Evolutionary conservation across 768 basidiomycete species (phyloP), one percentile per base, ranked within the genome.

Genomic region (Leccinellum rugosiceps): DNA sequence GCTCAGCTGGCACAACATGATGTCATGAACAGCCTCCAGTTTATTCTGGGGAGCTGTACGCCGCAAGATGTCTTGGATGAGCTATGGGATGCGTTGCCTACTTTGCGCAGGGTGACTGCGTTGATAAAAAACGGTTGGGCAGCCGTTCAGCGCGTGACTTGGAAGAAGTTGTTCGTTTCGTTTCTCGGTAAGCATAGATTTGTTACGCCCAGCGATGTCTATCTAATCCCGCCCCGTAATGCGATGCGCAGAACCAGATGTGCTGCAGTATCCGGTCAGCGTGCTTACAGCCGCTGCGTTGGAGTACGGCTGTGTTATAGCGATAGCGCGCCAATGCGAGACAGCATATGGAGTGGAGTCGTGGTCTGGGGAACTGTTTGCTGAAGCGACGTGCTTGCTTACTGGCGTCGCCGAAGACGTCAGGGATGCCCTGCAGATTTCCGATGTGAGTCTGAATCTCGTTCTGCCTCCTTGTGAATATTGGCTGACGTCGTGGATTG

Each of bases 1-100:
- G 30, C 15, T 10, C 56, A 87, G 85, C 71, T 69, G 45, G 77
- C 82, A 3, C 85, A 88, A 58, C 78, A 82, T 17, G 82, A 86
- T 47, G 66, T 87, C 30, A 69, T 88, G 15, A 65, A 66, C 0
- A 73, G 78, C 0, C 71, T 87, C 32, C 64, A 69, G 13, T 86
- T 79, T 67, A 65, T 69, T 21, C 68, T 88, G 3, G 83, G 83
- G 0, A 77, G 75, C 34, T 84, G 83, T 14, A 83, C 84, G 32
- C 79, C 79, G 0, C 73, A 71, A 49, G 72, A 72, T 34, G 66
- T 86, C 23, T 60, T 88, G 57, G 80, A 83, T 53, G 84, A 88
- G 57, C 62, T 88, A 1, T 86, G 83, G 83, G 56, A 66, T 28
- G 81, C 82, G 7, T 72, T 84, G 6, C 81, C 85, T 0, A 77